Base-by-base conservation (phyloP, 2,329 filamentous ascomycete genomes). In the Microdochium bolleyi region DNA sequence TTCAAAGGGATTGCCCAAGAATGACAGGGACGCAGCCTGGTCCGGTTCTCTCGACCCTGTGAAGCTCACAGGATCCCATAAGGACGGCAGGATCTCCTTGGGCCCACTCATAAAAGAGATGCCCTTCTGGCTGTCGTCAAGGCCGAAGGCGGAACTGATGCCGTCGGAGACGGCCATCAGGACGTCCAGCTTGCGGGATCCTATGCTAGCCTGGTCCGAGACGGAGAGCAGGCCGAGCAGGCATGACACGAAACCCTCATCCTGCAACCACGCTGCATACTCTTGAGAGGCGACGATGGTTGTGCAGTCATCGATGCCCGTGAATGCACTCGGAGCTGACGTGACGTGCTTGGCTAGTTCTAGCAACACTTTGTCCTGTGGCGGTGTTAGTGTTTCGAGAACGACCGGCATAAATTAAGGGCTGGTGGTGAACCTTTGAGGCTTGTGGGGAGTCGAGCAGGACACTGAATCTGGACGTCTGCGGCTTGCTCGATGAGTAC, bases 151-250 rank as follows among this genome's bases (percentile, higher is more conserved):
- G 9, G 73, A 71, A 22, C 72, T 65, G 30, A 86, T 64, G 9
- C 76, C 73, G 61, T 85, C 82, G 25, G 83, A 75, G 3, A 82
- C 76, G 13, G 77, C 83, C 24, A 71, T 70, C 14, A 85, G 57
- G 8, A 84, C 67, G 55, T 77, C 69, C 32, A 81, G 66, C 24
- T 69, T 59, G 3, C 55, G 52, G 14, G 49, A 27, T 37, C 49
- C 25, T 24, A 32, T 14, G 16, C 52, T 34, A 7, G n/a, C 14
- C 14, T 21, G 44, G n/a, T 50, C 48, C 1, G 38, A 50, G 24
- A 56, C 34, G 25, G 55, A 56, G 49, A 69, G 56, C 14, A 51
- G 54, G 49, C 50, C 49, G 16, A 74, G 58, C 14, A 73, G 53
- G 3, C 52, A 51, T 0, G 64, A 58, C 62, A 77, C 70, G 54